These are phyloP conservation scores for Suhomyces kunorum DNA, from an alignment of 1,139 yeast species.

Conservation along the genomic window DNA sequence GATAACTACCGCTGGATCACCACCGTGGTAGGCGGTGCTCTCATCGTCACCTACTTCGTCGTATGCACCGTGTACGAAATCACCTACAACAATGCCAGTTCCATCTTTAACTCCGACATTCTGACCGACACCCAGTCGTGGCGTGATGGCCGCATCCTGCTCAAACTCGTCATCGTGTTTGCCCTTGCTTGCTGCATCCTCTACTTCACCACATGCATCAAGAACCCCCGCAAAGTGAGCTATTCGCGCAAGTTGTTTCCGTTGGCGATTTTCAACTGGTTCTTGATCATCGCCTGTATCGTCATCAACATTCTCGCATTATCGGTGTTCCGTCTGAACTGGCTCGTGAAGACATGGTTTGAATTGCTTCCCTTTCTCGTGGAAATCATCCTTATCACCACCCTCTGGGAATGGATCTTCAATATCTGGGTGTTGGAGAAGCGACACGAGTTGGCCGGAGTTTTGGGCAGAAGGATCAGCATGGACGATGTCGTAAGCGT, in stretches of 20 bases:
- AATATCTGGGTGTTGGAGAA: constrained; percentile 46
- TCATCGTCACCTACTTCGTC: constrained; percentile 25
- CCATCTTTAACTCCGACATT: constrained; percentile 17
- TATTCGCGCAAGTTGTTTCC: constrained; percentile 43
- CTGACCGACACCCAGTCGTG: constrained; percentile 11
- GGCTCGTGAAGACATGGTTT: constrained; percentile 45
- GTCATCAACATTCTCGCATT: constrained; percentile 33
- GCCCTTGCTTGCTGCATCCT: constrained; percentile 32
- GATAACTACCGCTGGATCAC: constrained; percentile 23
- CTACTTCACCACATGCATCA: constrained; percentile 31
- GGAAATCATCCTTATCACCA: constrained; percentile 41
- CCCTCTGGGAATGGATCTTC: constrained; percentile 56
- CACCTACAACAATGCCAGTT: constrained; percentile 14
- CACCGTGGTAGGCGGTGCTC: constrained; percentile 20
- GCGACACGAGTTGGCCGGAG: constrained; percentile 45
- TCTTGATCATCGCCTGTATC: constrained; percentile 31
- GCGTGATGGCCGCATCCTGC: constrained; percentile 19
- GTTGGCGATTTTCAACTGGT: constrained; percentile 42
- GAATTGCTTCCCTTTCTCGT: constrained; percentile 37
- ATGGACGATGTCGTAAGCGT: constrained; percentile 33
- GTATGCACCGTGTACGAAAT: constrained; percentile 18
- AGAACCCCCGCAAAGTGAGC: constrained; percentile 35
- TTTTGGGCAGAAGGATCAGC: constrained; percentile 50
- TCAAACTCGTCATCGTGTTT: constrained; percentile 27
- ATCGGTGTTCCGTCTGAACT: constrained; percentile 25